These are phyloP conservation scores for Citrullus mucosospermus DNA, from an alignment of 306 rosid species.

Conservation along the genomic window DNA sequence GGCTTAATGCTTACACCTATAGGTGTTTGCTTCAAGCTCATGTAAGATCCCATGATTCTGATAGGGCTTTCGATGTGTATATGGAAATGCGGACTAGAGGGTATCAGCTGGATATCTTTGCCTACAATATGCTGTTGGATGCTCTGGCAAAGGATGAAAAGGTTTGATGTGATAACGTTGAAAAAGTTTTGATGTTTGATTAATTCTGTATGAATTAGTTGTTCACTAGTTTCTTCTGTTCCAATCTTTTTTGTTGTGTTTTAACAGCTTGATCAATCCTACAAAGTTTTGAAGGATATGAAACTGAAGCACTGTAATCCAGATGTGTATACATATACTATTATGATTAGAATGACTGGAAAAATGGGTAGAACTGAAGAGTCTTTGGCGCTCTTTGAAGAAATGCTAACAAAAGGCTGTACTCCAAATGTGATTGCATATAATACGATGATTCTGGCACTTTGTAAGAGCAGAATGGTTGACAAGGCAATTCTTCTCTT, in stretches of 20 bases:
- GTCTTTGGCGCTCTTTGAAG: constrained; percentile 42
- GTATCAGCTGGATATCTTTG: constrained; percentile 52
- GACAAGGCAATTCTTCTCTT: constrained; percentile 62
- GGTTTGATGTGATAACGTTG: constrained; percentile 20
- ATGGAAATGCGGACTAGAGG: constrained; percentile 42
- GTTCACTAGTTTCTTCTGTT: background rate
- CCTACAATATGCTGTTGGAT: constrained; percentile 75
- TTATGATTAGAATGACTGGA: constrained; percentile 87
- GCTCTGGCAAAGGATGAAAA: constrained; percentile 58
- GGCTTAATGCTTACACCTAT: constrained; percentile 58
- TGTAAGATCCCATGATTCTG: constrained; percentile 40
- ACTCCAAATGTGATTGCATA: constrained; percentile 51
- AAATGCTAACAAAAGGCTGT: constrained; percentile 51
- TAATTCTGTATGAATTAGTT: background rate
- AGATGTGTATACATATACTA: constrained; percentile 69
- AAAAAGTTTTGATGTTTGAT: background rate
- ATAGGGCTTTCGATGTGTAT: constrained; percentile 40
- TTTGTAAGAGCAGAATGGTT: constrained; percentile 62
- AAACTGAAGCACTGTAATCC: constrained; percentile 70
- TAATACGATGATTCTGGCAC: constrained; percentile 77
- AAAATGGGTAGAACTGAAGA: constrained; percentile 48
- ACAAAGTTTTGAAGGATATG: constrained; percentile 77
- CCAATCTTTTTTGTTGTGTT: background rate
- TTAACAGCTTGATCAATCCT: constrained; percentile 59
- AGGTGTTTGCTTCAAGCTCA: constrained; percentile 87